Percentiles rank a stretch among this genome's conserved stretches.
Conservation (phyloP, 2,329 filamentous ascomycete genomes). For the Xylaria sp. region DNA sequence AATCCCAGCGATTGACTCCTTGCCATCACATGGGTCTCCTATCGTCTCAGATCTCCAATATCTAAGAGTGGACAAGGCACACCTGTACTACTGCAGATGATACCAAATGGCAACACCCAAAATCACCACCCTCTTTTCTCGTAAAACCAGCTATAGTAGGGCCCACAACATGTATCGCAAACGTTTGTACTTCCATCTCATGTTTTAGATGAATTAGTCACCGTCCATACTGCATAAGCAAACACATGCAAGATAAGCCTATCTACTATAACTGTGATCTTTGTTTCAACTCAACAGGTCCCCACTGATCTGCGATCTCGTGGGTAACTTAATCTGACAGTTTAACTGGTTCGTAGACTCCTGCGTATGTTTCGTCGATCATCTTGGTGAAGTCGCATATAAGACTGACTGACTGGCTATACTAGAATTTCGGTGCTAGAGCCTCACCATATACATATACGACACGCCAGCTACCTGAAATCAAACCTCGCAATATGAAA, state of each 20-base stretch:
- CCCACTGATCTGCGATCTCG: neutral
- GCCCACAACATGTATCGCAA: neutral
- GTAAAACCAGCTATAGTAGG: neutral
- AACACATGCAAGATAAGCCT: neutral
- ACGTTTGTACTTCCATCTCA: neutral
- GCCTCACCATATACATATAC: no score
- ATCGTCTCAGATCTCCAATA: neutral
- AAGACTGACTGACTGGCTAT: no score
- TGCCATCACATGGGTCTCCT: neutral
- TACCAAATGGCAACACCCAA: no score
- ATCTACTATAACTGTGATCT: neutral
- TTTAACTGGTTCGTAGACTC: no score
- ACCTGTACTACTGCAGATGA: neutral
- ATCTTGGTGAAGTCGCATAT: neutral
- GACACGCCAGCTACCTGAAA: no score
- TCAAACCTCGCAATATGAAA: neutral
- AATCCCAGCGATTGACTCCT: slow-evolving; percentile 7
- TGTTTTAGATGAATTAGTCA: neutral
- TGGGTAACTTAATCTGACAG: neutral
- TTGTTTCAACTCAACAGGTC: neutral
- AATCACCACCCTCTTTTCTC: neutral
- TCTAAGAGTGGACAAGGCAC: neutral
- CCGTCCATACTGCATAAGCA: neutral
- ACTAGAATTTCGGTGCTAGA: neutral
- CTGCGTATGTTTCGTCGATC: slow-evolving; percentile 1